Evolutionary conservation across 164 flowering plant species (phyloP), one percentile per base, ranked within the genome.

Genomic region (Stephania japonica): DNA sequence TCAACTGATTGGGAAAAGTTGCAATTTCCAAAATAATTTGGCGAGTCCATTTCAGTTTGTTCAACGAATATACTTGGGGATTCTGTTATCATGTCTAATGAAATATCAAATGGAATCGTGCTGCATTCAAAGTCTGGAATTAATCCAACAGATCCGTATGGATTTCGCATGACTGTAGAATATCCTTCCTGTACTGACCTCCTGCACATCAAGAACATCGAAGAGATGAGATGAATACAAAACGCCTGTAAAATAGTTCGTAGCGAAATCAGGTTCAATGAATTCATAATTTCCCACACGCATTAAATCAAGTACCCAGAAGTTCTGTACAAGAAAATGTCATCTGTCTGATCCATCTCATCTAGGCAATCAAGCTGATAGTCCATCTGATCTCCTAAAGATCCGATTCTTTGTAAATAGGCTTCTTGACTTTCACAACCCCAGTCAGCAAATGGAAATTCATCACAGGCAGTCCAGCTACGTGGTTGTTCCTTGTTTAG

Each of bases 161-260:
- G 38, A 44, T 24, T 69, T 69, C 68, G 82, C 49, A 53, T 42
- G 21, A 21, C 50, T 27, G 79, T 67, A 0, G 49, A 67, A 77
- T 79, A 84, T 56, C 77, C 81, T 42, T 85, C 78, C 41, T 79
- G 80, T 12, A 85, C 75, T 26, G 88, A 82, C 77, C 69, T 77
- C 78, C 93, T 89, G 82, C 85, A 85, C 63, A 63, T 64, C 70
- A 32, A 49, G 26, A 66, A 71, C 65, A 74, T 16, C n/a, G 19
- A 68, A 42, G 50, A 25, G 38, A 32, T 32, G n/a, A n/a, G 19
- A 9, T 47, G 16, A 25, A 70, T 49, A 11, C 27, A 47, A 1
- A 69, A 70, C 50, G 42, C 16, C 11, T 2, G 24, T 1, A 11
- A 18, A 49, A 72, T 67, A 75, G 64, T 26, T 73, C 43, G 63